Base-by-base conservation (phyloP, 306 rosid species). In the Mucuna pruriens region DNA sequence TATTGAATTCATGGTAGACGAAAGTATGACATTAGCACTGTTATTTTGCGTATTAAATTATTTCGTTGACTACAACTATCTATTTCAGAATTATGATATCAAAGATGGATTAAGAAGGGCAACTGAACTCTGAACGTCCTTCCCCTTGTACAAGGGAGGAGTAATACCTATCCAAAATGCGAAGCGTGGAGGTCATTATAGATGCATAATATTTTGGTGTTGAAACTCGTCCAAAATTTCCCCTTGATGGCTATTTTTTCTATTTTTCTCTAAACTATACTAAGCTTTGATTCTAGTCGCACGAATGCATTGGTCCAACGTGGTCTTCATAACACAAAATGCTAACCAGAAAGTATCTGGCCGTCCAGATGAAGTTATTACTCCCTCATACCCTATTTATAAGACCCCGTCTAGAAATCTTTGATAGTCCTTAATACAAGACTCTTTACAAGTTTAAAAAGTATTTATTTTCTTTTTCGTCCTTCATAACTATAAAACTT, bases 101-200 rank as follows among this genome's bases (percentile, higher is more conserved):
- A 76, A 31, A 76, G 62, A 76, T 76, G 81, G 81, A 57, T 55
- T 79, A 55, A 67, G 71, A 58, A 68, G 72, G 42, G 44, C 85
- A 33, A 42, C 65, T 55, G 62, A 19, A 45, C 51, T 75, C 45
- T 68, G 54, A 22, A 45, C 40, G 49, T 51, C 74, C 65, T 48
- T 76, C 23, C 33, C 68, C 76, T 29, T 20, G 34, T 29, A 75
- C 70, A 42, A 60, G 79, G 52, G 68, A 55, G 52, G 58, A 75
- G 33, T 44, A 48, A 62, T 60, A 61, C 48, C 74, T 34, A 52
- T 54, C 45, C 69, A 67, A 77, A 51, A 52, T 78, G 71, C 71
- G 11, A 55, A 33, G 77, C 36, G 4, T 58, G 49, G 83, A 69
- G 83, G 61, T 79, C 45, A 42, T 13, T 57, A 9, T 69, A 55